Conservation (phyloP, 1,284 basidiomycete species). For the Exobasidium rhododendri region DNA sequence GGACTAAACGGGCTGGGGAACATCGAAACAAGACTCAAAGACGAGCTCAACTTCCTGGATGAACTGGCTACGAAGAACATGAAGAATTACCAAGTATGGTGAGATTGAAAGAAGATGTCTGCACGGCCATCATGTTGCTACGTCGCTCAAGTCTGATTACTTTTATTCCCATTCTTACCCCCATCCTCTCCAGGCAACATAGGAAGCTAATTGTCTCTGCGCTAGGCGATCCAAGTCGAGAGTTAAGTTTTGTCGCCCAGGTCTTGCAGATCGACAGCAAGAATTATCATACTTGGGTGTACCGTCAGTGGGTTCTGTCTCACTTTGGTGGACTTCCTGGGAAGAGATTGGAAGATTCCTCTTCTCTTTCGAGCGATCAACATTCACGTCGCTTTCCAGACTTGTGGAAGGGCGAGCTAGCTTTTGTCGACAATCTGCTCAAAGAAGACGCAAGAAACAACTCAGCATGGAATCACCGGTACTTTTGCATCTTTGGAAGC, state of each 20-base stretch:
- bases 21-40: slow-evolving; percentile 15
- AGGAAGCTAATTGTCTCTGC: slow-evolving; percentile 33
- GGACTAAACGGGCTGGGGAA: slow-evolving; percentile 8
- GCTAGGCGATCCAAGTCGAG: slow-evolving; percentile 31
- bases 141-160: not conserved
- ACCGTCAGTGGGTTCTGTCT: slow-evolving; percentile 47
- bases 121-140: not conserved
- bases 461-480: slow-evolving; percentile 96
- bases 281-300: slow-evolving; percentile 54
- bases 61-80: slow-evolving; percentile 40
- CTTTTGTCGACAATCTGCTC: slow-evolving; percentile 74
- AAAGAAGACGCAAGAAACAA: slow-evolving; percentile 84
- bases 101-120: slow-evolving; percentile 10
- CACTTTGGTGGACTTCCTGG: slow-evolving; percentile 40
- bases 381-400: slow-evolving; percentile 28
- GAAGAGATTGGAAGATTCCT: not conserved
- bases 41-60: slow-evolving; percentile 41
- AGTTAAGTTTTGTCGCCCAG: slow-evolving; percentile 34
- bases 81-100: slow-evolving; percentile 53
- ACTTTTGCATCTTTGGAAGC: slow-evolving; percentile 73
- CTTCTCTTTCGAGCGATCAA: not conserved
- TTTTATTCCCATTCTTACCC: no score
- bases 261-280: slow-evolving; percentile 39
- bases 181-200: slow-evolving; percentile 34
- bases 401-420: slow-evolving; percentile 74